Conservation (phyloP, 192 early-diverging fungal genomes). For the Rhizophagus clarus region DNA sequence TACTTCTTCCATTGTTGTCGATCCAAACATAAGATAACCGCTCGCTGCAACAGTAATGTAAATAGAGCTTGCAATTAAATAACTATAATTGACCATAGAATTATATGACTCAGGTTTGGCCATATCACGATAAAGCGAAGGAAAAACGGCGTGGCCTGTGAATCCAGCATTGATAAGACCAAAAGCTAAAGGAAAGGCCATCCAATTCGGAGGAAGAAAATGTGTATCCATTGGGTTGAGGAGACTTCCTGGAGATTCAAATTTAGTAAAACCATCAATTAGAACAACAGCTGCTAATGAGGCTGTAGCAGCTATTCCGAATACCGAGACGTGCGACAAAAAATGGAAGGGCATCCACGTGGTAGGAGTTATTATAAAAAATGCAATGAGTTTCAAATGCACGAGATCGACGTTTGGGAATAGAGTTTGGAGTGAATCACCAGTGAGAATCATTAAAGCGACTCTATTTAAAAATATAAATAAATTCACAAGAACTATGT, state of each 20-base stretch:
- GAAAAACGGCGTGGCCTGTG: constrained; percentile 70
- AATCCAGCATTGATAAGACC: constrained; percentile 63
- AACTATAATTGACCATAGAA: constrained; percentile 57
- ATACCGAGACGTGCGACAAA: constrained; percentile 54
- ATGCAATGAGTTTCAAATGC: constrained; percentile 50
- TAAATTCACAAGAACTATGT: neutral
- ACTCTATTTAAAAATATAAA: constrained; percentile 34
- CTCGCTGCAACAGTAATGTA: constrained; percentile 55
- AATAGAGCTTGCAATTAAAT: constrained; percentile 48
- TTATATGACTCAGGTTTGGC: constrained; percentile 51
- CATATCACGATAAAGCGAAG: constrained; percentile 70
- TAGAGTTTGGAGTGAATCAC: constrained; percentile 42
- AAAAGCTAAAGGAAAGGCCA: constrained; percentile 51
- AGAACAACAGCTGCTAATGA: constrained; percentile 59
- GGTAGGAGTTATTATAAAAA: constrained; percentile 52
- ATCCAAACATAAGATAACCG: constrained; percentile 78
- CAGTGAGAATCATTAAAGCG: constrained; percentile 41
- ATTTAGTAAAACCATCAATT: constrained; percentile 57
- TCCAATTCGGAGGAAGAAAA: constrained; percentile 50
- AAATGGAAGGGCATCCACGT: constrained; percentile 52
- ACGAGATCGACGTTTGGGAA: constrained; percentile 35
- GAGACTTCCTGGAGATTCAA: constrained; percentile 57
- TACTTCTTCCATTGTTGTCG: constrained; percentile 57
- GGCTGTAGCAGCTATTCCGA: constrained; percentile 60
- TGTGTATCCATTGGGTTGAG: constrained; percentile 51